Evolutionary conservation across 129 eudicot species (phyloP).

Genomic region (Tanacetum coccineum): DNA sequence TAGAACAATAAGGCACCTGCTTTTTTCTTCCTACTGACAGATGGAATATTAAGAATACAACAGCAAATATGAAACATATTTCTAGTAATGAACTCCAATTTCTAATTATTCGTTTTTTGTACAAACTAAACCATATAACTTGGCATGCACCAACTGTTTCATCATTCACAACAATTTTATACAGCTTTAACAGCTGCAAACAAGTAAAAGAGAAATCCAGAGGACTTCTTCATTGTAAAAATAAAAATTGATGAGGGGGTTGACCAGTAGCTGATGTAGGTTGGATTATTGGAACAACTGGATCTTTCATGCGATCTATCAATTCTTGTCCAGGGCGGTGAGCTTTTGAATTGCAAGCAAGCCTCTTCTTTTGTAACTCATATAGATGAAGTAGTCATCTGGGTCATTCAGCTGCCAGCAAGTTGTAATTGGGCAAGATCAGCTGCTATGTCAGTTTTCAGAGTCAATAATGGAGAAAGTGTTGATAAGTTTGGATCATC

Average conservation of each 20-base stretch:
- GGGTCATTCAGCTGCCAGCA: conserved; percentile 1
- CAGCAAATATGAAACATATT: not conserved
- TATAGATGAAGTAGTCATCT: not conserved
- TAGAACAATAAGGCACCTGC: too few relatives aligned
- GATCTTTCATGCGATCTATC: not conserved
- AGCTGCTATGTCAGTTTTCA: conserved; percentile 16
- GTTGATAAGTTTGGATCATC: conserved; percentile 66
- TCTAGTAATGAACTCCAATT: not conserved
- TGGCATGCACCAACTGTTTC: not conserved
- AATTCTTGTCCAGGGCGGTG: not conserved
- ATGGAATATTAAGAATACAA: not conserved
- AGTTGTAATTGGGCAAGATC: conserved; percentile 19
- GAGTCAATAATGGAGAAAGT: conserved; percentile 32
- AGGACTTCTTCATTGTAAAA: not conserved
- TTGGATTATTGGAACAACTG: not conserved
- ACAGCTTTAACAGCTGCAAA: not conserved
- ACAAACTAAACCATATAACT: not conserved
- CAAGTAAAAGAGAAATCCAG: not conserved
- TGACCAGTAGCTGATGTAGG: too few relatives aligned
- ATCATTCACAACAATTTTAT: not conserved
- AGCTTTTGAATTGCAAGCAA: not conserved
- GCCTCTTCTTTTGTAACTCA: not conserved
- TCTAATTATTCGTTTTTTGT: not conserved
- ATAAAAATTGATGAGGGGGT: not conserved
- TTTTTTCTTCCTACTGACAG: not conserved